Conservation (phyloP, 257 asterid species). For the Nicotiana tomentosiformis region DNA sequence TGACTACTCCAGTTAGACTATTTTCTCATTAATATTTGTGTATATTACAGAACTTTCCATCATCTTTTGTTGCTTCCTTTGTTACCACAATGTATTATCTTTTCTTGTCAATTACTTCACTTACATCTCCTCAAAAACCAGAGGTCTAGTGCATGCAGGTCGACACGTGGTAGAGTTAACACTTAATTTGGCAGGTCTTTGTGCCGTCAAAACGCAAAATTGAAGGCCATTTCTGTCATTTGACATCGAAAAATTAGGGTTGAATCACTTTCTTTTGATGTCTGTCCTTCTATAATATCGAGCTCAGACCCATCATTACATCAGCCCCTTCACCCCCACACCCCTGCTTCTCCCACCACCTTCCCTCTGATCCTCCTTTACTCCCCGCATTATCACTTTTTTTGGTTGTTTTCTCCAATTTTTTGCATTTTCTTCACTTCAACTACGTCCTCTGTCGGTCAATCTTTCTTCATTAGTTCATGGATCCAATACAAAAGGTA, state of each 20-base stretch:
- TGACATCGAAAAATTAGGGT: constrained; percentile 25
- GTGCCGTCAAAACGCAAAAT: constrained; percentile 17
- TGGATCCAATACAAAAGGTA: constrained; percentile 44
- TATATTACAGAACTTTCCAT: not conserved
- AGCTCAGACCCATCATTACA: not conserved
- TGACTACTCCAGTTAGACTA: too few species aligned
- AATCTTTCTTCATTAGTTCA: not conserved
- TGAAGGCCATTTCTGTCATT: constrained; percentile 40
- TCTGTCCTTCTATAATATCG: not conserved
- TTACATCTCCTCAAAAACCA: not conserved
- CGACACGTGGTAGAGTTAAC: constrained; percentile 40
- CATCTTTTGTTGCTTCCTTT: not conserved
- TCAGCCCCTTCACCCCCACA: constrained; percentile 10
- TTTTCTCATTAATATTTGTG: not conserved
- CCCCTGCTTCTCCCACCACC: not conserved
- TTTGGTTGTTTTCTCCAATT: not conserved
- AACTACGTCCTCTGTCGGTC: not conserved
- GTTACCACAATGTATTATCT: too few species aligned
- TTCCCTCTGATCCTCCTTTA: not conserved
- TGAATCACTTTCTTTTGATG: not conserved
- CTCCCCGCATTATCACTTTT: not conserved
- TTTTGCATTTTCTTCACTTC: not conserved
- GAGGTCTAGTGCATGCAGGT: constrained; percentile 33
- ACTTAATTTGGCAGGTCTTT: constrained; percentile 19
- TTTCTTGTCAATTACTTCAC: too few species aligned